A percentile compares a stretch with the other conserved stretches of the same genome.
These are phyloP conservation scores for Coemansia sp. DNA, from an alignment of 192 early-diverging fungal species.

Conservation along the genomic window DNA sequence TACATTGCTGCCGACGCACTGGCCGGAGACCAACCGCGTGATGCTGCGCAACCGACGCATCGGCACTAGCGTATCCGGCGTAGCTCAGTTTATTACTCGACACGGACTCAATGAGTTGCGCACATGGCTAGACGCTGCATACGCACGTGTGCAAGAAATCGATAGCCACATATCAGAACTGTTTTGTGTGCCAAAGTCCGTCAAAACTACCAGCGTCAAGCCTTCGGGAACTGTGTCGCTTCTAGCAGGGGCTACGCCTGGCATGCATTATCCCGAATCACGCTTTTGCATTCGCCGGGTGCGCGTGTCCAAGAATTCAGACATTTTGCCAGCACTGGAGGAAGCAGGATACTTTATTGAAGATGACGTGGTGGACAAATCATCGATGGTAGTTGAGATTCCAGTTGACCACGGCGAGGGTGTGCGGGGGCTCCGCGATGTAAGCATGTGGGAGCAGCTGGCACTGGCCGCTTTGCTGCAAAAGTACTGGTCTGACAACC, in stretches of 20 bases:
- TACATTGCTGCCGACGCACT: conserved; percentile 51
- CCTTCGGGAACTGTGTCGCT: conserved; percentile 54
- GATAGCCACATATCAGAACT: conserved; percentile 38
- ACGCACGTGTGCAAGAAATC: conserved; percentile 23
- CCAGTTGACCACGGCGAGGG: conserved; percentile 54
- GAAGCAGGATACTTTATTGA: conserved; percentile 32
- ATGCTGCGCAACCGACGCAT: conserved; percentile 55
- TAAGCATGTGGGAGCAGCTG: conserved; percentile 58
- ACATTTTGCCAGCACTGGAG: neutral
- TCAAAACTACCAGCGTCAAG: conserved; percentile 55
- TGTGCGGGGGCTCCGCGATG: conserved; percentile 31
- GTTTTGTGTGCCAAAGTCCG: conserved; percentile 41
- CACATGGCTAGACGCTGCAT: conserved; percentile 39
- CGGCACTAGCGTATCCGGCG: conserved; percentile 51
- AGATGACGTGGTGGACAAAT: conserved; percentile 36
- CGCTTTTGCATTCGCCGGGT: conserved; percentile 56
- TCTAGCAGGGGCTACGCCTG: conserved; percentile 54
- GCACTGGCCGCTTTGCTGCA: conserved; percentile 53
- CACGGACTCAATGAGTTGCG: conserved; percentile 29
- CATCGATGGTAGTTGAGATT: conserved; percentile 47
- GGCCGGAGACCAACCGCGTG: conserved; percentile 48
- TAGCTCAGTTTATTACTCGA: conserved; percentile 50
- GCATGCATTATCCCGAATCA: conserved; percentile 57
- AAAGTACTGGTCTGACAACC: conserved; percentile 54
- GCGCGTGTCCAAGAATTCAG: conserved; percentile 29